phyloP scores from a whole-genome alignment of 345 rosid genomes.

The Salix suchowensis region DNA sequence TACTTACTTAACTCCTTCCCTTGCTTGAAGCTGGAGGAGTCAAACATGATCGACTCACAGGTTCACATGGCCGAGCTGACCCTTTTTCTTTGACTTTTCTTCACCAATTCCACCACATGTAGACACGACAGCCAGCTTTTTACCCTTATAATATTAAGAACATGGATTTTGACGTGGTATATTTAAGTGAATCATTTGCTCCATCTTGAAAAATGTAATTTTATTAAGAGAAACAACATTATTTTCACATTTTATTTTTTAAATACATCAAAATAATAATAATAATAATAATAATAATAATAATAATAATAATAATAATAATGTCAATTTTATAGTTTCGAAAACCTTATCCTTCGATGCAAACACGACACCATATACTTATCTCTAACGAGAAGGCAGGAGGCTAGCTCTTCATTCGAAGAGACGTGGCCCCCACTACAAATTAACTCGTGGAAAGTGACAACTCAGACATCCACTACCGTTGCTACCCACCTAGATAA shows the following conservation, averaged over 20 bases:
- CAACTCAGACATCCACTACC: not conserved
- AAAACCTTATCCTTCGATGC: not conserved
- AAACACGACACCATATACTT: not conserved
- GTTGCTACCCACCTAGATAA: not conserved
- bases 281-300: too few species aligned
- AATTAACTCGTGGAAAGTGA: not conserved
- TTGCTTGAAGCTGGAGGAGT: not conserved
- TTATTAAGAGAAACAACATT: too few species aligned
- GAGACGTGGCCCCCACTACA: not conserved
- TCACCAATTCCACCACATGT: not conserved
- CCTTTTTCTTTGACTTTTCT: not conserved
- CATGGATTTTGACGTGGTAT: not conserved
- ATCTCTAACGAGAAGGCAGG: not conserved
- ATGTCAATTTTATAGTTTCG: not conserved
- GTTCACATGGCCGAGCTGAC: not conserved
- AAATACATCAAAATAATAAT: too few species aligned
- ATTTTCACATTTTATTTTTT: too few species aligned
- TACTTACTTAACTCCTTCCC: not conserved
- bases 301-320: too few species aligned
- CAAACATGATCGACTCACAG: not conserved
- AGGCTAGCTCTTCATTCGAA: too few species aligned
- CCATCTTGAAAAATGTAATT: too few species aligned
- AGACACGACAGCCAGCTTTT: not conserved
- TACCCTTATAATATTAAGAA: not conserved
- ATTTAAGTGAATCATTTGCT: too few species aligned